Base-by-base conservation (phyloP, 176 grass and related monocot genomes). In the Eremochloa ophiuroides region DNA sequence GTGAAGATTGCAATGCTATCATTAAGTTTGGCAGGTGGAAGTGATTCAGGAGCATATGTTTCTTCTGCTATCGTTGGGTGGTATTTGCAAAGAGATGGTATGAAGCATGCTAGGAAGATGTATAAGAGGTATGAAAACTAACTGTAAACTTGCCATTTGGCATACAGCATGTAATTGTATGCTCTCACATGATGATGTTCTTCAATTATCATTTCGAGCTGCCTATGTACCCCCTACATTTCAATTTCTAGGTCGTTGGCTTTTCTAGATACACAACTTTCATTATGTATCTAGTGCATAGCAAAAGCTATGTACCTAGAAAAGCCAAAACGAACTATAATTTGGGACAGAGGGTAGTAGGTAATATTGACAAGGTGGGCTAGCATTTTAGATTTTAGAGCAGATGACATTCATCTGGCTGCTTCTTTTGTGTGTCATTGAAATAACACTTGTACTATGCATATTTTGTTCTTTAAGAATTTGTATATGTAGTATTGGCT, bases 61-160 rank as follows among this genome's bases (percentile, higher is more conserved):
- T 81, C 93, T 78, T 91, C 72, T 66, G 86, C 90, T 44, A 82
- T 95, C 13, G 34, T 95, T 5, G 90, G 88, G 55, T 91, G 81
- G 77, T 65, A 93, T 91, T 88, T 95, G 65, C 88, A 93, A 82
- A 93, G 82, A 76, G 81, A 93, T 71, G 88, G 91, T 82, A 91
- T 93, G 81, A 74, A 78, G 50, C n/a, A 73, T 77, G 85, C 91
- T 82, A 91, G 93, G 83, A 85, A 91, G 62, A 91, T 89, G 37
- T 93, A 93, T 66, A 91, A 91, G 64, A 84, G 91, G 93, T 97
- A 91, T 50, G 65, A 0, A 66, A 42, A 26, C 78, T 26, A 44
- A 9, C n/a, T 39, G 23, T 67, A 14, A 9, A 35, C 11, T 44
- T 70, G 35, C 33, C 17, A 17, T 66, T 22, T 85, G 74, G 28